phyloP scores from a whole-genome alignment of 805 yeast species.

The Candida loeiensis region DNA sequence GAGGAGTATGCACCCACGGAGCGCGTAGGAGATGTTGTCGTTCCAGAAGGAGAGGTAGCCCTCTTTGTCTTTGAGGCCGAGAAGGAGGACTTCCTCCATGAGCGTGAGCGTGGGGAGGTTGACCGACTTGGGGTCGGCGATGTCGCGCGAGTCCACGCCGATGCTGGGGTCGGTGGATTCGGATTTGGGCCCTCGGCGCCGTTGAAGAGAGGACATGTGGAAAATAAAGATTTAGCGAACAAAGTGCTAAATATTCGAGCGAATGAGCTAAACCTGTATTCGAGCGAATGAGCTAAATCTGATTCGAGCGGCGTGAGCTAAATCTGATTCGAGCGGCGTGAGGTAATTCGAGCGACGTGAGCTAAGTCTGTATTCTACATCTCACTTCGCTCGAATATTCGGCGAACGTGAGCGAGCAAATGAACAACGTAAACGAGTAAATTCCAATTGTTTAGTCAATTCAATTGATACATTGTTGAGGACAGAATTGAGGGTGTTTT shows the following conservation, averaged over 20 bases:
- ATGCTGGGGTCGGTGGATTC: slow-evolving; percentile 51
- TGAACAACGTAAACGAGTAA: no score
- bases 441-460: no score
- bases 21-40: slow-evolving; percentile 92
- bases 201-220: slow-evolving; percentile 51
- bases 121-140: slow-evolving; percentile 36
- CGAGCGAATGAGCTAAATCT: not conserved
- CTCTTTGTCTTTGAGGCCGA: slow-evolving; percentile 93
- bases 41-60: slow-evolving; percentile 98
- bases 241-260: not conserved
- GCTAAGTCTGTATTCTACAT: no score
- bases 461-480: no score
- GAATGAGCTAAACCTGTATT: not conserved
- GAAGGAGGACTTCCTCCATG: slow-evolving; percentile 92
- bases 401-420: no score
- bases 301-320: not conserved
- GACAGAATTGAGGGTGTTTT: no score
- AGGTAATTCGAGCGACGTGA: no score
- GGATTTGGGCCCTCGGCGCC: slow-evolving; percentile 62
- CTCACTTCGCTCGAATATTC: no score
- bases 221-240: slow-evolving; percentile 2
- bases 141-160: slow-evolving; percentile 78
- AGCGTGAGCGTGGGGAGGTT: slow-evolving; percentile 74
- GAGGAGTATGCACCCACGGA: slow-evolving; percentile 88
- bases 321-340: not conserved